Base-by-base conservation (phyloP, 2,329 filamentous ascomycete genomes). In the Trichoderma guizhouense region DNA sequence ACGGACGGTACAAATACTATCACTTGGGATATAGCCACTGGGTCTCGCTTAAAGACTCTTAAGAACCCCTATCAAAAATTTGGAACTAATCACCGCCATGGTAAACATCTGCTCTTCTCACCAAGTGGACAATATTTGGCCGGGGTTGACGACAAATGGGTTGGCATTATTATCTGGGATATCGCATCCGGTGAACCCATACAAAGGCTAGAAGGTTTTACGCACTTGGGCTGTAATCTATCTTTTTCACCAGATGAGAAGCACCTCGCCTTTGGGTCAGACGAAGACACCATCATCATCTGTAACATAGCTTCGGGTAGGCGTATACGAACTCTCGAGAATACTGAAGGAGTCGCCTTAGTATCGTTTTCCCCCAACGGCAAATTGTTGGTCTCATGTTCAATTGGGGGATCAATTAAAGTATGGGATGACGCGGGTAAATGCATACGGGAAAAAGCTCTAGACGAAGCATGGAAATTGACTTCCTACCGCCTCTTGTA, bases 11-110 rank as follows among this genome's bases (percentile, higher is more conserved):
- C 2, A 7, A 21, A 3, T 34, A 14, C 1, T 7, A 18, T 2
- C 1, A 15, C 39, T 3, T 36, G n/a, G 58, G 58, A 61, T 39
- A 18, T 61, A 21, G 58, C 58, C 32, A 61, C 58, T 36, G 32
- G 58, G 2, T 26, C 32, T 21, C n/a, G 1, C 11, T 3, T 36
- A 8, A 61, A 36, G n/a, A 26, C 1, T 15, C n/a, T 61, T 3
- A 3, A 15, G 6, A 2, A 15, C 1, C 58, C 6, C 15, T 1
- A 24, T n/a, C 0, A 34, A 11, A 2, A 34, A 4, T 1, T 12
- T 15, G 2, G 4, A 21, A 1, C 3, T 43, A 0, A 0, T 8
- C 6, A 3, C 1, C 3, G 3, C 7, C 3, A n/a, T 1, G 3
- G 1, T 9, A 0, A 0, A 43, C 5, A n/a, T 34, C 57, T 60